These are phyloP conservation scores for Mucor lusitanicus DNA, from an alignment of 371 early-diverging fungal species.

Conservation along the genomic window DNA sequence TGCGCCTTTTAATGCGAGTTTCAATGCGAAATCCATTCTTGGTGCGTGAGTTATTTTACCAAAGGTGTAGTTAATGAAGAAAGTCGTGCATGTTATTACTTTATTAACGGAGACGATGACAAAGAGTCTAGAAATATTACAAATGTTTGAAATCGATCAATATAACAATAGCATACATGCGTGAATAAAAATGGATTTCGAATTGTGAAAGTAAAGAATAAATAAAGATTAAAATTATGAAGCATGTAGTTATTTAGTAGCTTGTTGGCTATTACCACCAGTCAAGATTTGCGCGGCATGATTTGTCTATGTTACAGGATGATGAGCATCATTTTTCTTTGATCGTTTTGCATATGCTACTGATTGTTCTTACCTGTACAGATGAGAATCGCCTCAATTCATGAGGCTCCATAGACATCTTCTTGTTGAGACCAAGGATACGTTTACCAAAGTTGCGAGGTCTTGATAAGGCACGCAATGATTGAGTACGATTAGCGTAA, in stretches of 20 bases:
- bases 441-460: conserved; percentile 43
- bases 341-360: neutral
- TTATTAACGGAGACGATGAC: no score
- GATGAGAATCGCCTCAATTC: conserved; percentile 32
- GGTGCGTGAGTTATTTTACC: no score
- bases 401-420: conserved; percentile 32
- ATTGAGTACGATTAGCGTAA: conserved; percentile 50
- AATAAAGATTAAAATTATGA: neutral
- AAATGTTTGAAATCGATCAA: no score
- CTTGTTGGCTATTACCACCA: neutral
- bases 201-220: no score
- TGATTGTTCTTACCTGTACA: conserved; percentile 31
- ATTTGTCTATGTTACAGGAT: conserved; percentile 15
- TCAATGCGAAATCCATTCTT: no score
- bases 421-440: conserved; percentile 31
- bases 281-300: conserved; percentile 22
- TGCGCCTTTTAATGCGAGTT: no score
- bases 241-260: neutral
- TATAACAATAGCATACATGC: no score
- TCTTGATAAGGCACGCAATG: conserved; percentile 38
- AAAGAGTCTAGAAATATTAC: no score
- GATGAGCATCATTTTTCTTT: neutral
- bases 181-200: no score
- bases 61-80: no score
- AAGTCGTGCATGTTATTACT: no score